Evolutionary conservation across 257 asterid species (phyloP).

Genomic region (Scutellaria barbata): DNA sequence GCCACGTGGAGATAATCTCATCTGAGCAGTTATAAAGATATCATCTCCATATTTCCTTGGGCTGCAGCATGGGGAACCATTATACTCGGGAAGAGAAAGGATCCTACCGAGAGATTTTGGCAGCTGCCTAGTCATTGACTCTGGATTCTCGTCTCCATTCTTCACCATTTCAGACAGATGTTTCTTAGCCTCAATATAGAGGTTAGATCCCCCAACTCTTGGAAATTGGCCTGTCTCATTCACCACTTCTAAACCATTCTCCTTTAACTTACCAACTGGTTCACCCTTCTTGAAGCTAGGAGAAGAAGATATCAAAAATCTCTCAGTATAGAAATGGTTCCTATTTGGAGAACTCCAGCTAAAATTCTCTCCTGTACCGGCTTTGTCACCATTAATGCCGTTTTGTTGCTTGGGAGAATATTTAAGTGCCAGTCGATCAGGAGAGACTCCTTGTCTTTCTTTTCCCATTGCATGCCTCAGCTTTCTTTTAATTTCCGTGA

Average conservation of each 20-base stretch:
- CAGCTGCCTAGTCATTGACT: conserved; percentile 44
- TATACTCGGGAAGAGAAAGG: conserved; percentile 75
- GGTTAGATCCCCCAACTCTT: conserved; percentile 57
- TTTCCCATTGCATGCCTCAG: conserved; percentile 85
- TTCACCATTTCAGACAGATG: conserved; percentile 83
- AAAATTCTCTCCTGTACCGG: conserved; percentile 53
- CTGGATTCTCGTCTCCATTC: conserved; percentile 52
- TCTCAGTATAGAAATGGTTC: conserved; percentile 84
- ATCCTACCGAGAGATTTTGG: conserved; percentile 78
- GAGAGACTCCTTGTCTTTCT: conserved; percentile 56
- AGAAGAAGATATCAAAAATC: conserved; percentile 57
- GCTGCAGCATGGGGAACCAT: conserved; percentile 61
- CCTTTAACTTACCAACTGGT: conserved; percentile 48
- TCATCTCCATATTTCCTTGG: conserved; percentile 59
- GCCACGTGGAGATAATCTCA: conserved; percentile 52
- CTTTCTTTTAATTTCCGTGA: conserved; percentile 82
- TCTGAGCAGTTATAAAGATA: conserved; percentile 47
- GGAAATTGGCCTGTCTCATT: conserved; percentile 42
- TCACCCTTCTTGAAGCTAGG: conserved; percentile 55
- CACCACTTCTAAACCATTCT: conserved; percentile 29
- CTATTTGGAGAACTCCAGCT: conserved; percentile 95
- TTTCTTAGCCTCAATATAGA: conserved; percentile 86
- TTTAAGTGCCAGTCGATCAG: conserved; percentile 35
- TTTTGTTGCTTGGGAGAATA: conserved; percentile 49
- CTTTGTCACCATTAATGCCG: conserved; percentile 49